These are phyloP conservation scores for Chytriomyces sp. DNA, from an alignment of 192 early-diverging fungal genomes.

Conservation along the genomic window DNA sequence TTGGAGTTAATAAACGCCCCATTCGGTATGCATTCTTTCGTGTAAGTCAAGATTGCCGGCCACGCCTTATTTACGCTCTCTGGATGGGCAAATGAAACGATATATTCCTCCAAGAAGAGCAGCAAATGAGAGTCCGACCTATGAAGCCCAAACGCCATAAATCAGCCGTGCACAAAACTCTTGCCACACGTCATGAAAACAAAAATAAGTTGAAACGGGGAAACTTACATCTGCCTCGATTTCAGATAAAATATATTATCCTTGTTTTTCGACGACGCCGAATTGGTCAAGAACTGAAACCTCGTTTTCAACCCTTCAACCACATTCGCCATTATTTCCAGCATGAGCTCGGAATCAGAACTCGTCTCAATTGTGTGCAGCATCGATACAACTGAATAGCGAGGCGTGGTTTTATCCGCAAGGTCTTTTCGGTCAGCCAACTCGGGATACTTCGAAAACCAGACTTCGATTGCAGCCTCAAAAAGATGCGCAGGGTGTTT, in stretches of 20 bases:
- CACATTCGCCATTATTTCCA: constrained; percentile 14
- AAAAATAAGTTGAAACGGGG: not conserved
- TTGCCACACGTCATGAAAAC: not conserved
- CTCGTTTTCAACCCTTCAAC: constrained; percentile 37
- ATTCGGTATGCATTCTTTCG: constrained; percentile 67
- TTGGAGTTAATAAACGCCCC: constrained; percentile 56
- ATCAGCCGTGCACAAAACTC: constrained; percentile 2
- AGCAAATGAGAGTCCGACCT: constrained; percentile 71
- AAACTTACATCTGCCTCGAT: constrained; percentile 62
- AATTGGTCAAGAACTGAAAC: constrained; percentile 23
- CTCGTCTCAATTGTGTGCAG: constrained; percentile 35
- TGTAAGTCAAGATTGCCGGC: constrained; percentile 62
- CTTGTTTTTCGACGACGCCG: constrained; percentile 12
- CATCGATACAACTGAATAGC: constrained; percentile 31
- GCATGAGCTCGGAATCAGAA: not conserved
- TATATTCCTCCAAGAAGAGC: constrained; percentile 70
- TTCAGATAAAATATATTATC: constrained; percentile 44
- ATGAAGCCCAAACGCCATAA: constrained; percentile 11
- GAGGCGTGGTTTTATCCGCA: not conserved
- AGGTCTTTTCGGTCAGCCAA: not conserved
- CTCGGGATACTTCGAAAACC: constrained; percentile 51
- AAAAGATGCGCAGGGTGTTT: constrained; percentile 61
- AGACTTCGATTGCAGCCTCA: constrained; percentile 70
- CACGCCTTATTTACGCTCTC: constrained; percentile 64
- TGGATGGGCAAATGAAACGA: constrained; percentile 45